phyloP scores from a whole-genome alignment of 768 basidiomycete genomes.

The Fomitopsis pulvina region DNA sequence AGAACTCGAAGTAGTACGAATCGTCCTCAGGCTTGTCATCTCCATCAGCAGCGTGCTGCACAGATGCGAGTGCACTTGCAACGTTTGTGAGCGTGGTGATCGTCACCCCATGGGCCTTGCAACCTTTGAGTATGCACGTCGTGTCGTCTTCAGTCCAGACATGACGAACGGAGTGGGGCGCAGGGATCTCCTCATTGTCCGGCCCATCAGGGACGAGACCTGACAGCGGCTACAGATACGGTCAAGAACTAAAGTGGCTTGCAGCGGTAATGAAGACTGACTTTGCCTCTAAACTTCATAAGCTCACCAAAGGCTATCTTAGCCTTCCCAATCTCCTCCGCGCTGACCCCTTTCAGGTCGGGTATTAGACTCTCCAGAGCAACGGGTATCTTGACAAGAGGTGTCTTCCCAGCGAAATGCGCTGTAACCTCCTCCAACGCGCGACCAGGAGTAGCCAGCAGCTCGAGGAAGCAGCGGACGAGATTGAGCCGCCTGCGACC shows the following conservation, averaged over 20 bases:
- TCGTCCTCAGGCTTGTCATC: background rate
- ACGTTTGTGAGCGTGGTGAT: background rate
- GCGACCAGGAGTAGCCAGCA: background rate
- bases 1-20: background rate
- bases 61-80: background rate
- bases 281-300: background rate
- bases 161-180: background rate
- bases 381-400: background rate
- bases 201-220: background rate
- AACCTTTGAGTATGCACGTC: background rate
- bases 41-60: background rate
- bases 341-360: background rate
- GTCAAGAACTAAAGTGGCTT: background rate
- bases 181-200: background rate
- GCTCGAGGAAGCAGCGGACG: constrained; percentile 1
- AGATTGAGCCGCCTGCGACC: background rate
- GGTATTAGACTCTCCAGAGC: background rate
- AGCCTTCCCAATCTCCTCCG: background rate
- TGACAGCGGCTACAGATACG: background rate
- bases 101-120: background rate
- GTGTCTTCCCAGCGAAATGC: background rate
- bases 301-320: background rate
- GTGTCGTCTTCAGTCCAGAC: background rate
- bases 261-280: background rate
- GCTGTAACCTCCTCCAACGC: background rate